phyloP scores from a whole-genome alignment of 345 rosid species.

The Physaria fendleri region DNA sequence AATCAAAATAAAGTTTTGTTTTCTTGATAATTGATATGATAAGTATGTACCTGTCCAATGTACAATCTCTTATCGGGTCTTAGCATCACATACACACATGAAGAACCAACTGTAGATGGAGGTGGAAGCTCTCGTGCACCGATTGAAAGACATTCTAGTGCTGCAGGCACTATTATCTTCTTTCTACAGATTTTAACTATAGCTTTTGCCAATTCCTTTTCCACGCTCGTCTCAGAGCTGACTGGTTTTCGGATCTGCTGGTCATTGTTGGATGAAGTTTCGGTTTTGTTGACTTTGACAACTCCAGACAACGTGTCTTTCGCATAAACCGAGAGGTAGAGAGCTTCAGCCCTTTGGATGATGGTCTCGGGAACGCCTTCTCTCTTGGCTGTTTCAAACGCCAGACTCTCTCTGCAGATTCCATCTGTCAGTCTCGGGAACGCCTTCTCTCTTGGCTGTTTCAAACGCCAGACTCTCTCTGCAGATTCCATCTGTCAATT shows the following conservation, averaged over 20 bases:
- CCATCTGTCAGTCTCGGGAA: conserved; percentile 62
- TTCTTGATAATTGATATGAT: background rate
- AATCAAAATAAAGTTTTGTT: background rate
- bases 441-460: conserved; percentile 94
- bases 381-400: conserved; percentile 91
- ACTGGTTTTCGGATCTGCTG: conserved; percentile 23
- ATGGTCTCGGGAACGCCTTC: conserved; percentile 81
- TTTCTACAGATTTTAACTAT: conserved; percentile 44
- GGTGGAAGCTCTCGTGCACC: conserved; percentile 86
- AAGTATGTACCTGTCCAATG: conserved; percentile 61
- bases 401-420: conserved; percentile 89
- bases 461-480: conserved; percentile 98
- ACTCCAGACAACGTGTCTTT: conserved; percentile 18
- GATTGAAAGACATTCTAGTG: conserved; percentile 43
- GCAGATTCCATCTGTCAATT: conserved; percentile 77
- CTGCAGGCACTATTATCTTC: conserved; percentile 41
- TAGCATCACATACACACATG: conserved; percentile 81
- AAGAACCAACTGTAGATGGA: conserved; percentile 82
- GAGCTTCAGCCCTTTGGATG: conserved; percentile 77
- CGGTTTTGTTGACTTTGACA: conserved; percentile 21
- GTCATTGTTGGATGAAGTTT: conserved; percentile 9
- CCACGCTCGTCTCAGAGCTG: conserved; percentile 28
- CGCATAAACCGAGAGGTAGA: conserved; percentile 40
- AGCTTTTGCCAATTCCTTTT: conserved; percentile 41
- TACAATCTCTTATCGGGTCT: conserved; percentile 72